A percentile compares a stretch with the other conserved stretches of the same genome.
phyloP scores from a whole-genome alignment of 331 rosid species.

The Phaseolus coccineus region DNA sequence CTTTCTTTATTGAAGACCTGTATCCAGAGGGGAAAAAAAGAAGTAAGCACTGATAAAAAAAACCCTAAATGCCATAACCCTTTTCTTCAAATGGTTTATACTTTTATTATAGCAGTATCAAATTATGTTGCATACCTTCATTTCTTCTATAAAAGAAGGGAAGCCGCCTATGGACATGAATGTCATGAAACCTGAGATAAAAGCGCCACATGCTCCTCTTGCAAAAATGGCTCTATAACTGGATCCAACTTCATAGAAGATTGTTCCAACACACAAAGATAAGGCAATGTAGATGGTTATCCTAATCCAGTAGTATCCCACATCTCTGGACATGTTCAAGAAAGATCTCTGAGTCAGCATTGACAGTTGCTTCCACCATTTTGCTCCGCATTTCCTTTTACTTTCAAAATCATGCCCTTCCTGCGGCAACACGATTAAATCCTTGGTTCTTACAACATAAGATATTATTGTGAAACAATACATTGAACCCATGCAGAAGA shows the following conservation, averaged over 20 bases:
- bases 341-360: slow-evolving; percentile 76
- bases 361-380: slow-evolving; percentile 86
- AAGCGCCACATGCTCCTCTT: slow-evolving; percentile 94
- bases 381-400: slow-evolving; percentile 57
- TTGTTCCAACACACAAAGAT: slow-evolving; percentile 84
- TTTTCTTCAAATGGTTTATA: slow-evolving; percentile 1
- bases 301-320: slow-evolving; percentile 98
- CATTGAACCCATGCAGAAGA: no score
- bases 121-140: slow-evolving; percentile 62
- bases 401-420: slow-evolving; percentile 59
- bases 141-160: slow-evolving; percentile 94
- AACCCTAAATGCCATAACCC: neutral
- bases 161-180: slow-evolving; percentile 97
- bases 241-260: slow-evolving; percentile 77
- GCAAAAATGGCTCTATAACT: slow-evolving; percentile 75
- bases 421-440: slow-evolving; percentile 40
- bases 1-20: slow-evolving; percentile 86
- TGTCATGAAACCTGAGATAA: slow-evolving; percentile 92
- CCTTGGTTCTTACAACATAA: neutral
- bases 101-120: neutral
- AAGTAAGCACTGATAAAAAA: neutral
- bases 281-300: slow-evolving; percentile 65
- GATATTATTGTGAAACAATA: no score
- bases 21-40: neutral
- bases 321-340: slow-evolving; percentile 87